These are phyloP conservation scores for Malassezia equina DNA, from an alignment of 1,284 basidiomycete species.

Conservation along the genomic window DNA sequence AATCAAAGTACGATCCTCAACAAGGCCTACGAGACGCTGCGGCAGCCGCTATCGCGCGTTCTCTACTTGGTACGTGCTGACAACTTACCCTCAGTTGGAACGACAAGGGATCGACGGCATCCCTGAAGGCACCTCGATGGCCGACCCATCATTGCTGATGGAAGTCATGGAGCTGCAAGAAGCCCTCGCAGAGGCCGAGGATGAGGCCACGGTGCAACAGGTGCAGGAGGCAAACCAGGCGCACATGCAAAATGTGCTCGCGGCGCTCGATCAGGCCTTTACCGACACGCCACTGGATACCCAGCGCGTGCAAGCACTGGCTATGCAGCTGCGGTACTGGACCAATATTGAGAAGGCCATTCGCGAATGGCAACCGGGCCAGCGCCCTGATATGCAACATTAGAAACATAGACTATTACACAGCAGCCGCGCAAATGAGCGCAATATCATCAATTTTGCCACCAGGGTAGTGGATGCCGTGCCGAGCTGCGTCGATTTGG, in stretches of 20 bases:
- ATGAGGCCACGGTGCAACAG: slow-evolving; percentile 28
- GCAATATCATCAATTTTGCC: slow-evolving; percentile 52
- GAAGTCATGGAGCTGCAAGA: slow-evolving; percentile 44
- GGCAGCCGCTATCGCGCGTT: slow-evolving; percentile 32
- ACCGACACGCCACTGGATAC: slow-evolving; percentile 20
- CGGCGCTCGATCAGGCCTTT: slow-evolving; percentile 27
- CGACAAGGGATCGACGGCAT: slow-evolving; percentile 18
- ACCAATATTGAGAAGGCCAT: slow-evolving; percentile 43
- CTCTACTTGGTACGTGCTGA: slow-evolving; percentile 24
- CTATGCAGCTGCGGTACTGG: slow-evolving; percentile 42
- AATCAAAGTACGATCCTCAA: slow-evolving; percentile 42
- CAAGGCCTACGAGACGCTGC: slow-evolving; percentile 42
- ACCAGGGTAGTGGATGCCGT: slow-evolving; percentile 48
- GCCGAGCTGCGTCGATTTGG: slow-evolving; percentile 39
- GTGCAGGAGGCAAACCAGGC: slow-evolving; percentile 26
- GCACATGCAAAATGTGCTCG: slow-evolving; percentile 21
- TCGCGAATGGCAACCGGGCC: slow-evolving; percentile 39
- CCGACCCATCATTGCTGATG: slow-evolving; percentile 41
- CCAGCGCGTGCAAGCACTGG: slow-evolving; percentile 22
- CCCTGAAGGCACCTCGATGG: slow-evolving; percentile 31
- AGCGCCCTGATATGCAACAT: slow-evolving; percentile 34
- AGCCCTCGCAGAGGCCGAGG: slow-evolving; percentile 29
- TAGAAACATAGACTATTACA: slow-evolving; percentile 15
- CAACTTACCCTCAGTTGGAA: slow-evolving; percentile 20
- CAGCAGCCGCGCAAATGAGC: slow-evolving; percentile 46